phyloP scores from a whole-genome alignment of 306 rosid species.

The Prunus mongolica region DNA sequence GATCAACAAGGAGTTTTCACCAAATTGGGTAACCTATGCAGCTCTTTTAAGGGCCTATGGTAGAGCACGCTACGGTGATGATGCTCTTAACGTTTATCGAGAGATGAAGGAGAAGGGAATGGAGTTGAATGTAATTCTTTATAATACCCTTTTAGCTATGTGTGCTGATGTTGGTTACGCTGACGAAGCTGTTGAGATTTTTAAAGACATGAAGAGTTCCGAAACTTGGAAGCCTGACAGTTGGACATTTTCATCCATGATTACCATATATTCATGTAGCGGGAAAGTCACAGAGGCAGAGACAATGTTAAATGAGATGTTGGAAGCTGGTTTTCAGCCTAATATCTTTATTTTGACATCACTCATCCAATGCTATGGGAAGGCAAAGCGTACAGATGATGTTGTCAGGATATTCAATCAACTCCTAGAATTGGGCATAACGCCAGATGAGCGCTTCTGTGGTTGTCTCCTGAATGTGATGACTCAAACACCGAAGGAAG shows the following conservation, averaged over 20 bases:
- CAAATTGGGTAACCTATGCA: conserved; percentile 63
- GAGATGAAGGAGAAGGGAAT: conserved; percentile 76
- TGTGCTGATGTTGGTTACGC: conserved; percentile 71
- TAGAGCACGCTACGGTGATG: conserved; percentile 58
- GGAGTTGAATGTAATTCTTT: conserved; percentile 53
- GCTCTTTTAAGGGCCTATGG: conserved; percentile 67
- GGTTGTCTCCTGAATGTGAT: conserved; percentile 87
- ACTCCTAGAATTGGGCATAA: conserved; percentile 49
- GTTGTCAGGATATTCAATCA: conserved; percentile 66
- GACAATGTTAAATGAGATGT: conserved; percentile 64
- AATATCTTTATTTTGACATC: conserved; percentile 73
- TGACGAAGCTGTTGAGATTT: conserved; percentile 63
- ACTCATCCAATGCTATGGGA: conserved; percentile 84
- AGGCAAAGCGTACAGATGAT: conserved; percentile 69
- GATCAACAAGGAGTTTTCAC: conserved; percentile 49
- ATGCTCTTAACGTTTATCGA: conserved; percentile 62
- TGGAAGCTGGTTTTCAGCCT: conserved; percentile 70
- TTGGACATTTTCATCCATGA: conserved; percentile 83
- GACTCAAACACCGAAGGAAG: conserved; percentile 67
- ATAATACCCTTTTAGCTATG: conserved; percentile 61
- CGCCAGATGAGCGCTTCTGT: conserved; percentile 71
- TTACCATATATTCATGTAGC: conserved; percentile 66
- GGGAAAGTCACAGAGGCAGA: conserved; percentile 69
- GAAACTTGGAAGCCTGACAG: conserved; percentile 59
- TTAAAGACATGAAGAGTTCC: conserved; percentile 66